phyloP scores from a whole-genome alignment of 345 rosid species.

The Hevea brasiliensis region DNA sequence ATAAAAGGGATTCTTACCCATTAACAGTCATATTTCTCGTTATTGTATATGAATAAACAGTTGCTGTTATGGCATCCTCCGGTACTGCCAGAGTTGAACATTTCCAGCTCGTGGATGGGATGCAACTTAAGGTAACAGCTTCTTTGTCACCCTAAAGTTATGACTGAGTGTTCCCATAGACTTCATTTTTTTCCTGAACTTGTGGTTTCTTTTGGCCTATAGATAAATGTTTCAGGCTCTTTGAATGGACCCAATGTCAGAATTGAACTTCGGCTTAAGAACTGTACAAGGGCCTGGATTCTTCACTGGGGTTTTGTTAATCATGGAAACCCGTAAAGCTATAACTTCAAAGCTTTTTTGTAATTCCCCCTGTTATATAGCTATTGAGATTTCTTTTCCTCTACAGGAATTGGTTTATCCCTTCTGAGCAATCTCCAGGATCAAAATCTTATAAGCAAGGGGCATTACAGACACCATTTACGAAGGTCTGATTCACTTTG shows the following conservation, averaged over 20 bases:
- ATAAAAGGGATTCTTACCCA: neutral
- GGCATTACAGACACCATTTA: constrained; percentile 58
- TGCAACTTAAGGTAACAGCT: constrained; percentile 55
- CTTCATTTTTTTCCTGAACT: neutral
- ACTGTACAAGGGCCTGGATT: constrained; percentile 55
- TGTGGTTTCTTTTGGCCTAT: neutral
- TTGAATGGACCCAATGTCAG: constrained; percentile 46
- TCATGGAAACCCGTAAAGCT: constrained; percentile 49
- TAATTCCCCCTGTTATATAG: neutral
- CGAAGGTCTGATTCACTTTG: constrained; percentile 30
- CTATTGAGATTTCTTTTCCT: constrained; percentile 6
- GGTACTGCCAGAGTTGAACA: constrained; percentile 31
- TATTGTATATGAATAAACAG: constrained; percentile 14
- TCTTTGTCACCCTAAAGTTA: constrained; percentile 5
- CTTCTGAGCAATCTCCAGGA: constrained; percentile 41
- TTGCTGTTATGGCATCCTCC: constrained; percentile 45
- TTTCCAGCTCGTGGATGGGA: constrained; percentile 60
- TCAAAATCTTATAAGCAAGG: constrained; percentile 39
- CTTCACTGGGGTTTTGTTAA: constrained; percentile 64
- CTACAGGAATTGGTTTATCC: constrained; percentile 55
- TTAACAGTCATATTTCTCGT: neutral
- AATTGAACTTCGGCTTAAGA: constrained; percentile 56
- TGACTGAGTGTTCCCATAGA: neutral
- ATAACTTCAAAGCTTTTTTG: neutral
- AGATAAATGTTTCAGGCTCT: constrained; percentile 52